phyloP scores from a whole-genome alignment of 2,329 filamentous ascomycete species.

The Aspergillus sp. region DNA sequence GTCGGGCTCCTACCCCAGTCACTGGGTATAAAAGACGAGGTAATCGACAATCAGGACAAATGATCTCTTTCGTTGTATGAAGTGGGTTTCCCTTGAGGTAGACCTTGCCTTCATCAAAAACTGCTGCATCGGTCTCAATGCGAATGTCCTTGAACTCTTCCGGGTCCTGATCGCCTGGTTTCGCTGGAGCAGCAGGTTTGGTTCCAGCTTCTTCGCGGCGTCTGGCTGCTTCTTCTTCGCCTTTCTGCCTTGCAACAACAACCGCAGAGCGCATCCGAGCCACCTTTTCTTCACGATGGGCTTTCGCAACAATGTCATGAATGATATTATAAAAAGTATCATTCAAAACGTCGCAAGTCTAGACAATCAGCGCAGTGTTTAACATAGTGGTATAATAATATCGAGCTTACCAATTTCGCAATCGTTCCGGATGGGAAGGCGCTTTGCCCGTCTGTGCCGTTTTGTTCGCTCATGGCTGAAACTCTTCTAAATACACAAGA shows the following conservation, averaged over 20 bases:
- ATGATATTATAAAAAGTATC: constrained; percentile 61
- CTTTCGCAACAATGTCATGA: constrained; percentile 58
- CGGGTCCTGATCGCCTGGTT: constrained; percentile 35
- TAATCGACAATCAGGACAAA: constrained; percentile 61
- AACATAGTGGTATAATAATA: constrained; percentile 2
- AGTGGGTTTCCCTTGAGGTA: constrained; percentile 59
- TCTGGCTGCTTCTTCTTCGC: constrained; percentile 39
- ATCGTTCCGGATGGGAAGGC: constrained; percentile 39
- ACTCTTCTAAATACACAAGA: neutral
- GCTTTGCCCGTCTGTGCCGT: constrained; percentile 25
- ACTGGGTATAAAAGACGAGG: constrained; percentile 60
- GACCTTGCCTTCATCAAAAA: constrained; percentile 54
- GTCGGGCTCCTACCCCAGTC: constrained; percentile 50
- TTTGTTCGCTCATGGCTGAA: constrained; percentile 32
- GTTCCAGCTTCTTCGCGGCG: constrained; percentile 31
- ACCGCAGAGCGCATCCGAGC: constrained; percentile 57
- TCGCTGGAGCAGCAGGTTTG: constrained; percentile 33
- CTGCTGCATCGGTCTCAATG: constrained; percentile 53
- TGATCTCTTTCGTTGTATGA: constrained; percentile 58
- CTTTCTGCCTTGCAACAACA: constrained; percentile 43
- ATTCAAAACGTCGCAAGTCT: constrained; percentile 54
- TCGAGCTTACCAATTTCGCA: constrained; percentile 40
- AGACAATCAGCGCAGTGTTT: constrained; percentile 17
- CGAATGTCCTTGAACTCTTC: constrained; percentile 36
- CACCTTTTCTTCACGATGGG: constrained; percentile 61